A percentile compares a stretch with the other conserved stretches of the same genome.
Evolutionary conservation across 768 basidiomycete species (phyloP).

Genomic region (Hydnomerulius pinastri): DNA sequence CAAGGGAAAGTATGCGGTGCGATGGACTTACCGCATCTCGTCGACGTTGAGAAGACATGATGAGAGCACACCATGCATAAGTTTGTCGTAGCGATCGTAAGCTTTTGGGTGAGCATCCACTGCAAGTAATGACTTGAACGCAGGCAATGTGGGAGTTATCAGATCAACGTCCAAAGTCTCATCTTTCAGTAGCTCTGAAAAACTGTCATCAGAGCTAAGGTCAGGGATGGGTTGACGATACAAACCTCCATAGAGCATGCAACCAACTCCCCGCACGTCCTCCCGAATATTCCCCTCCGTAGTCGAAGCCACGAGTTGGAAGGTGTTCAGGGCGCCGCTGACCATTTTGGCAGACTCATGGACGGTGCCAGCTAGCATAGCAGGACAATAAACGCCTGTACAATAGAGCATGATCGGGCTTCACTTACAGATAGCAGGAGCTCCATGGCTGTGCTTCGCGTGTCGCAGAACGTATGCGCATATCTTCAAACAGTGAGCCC

Average conservation of each 20-base stretch:
- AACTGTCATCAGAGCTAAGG: neutral
- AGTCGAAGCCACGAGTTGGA: constrained; percentile 57
- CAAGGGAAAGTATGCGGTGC: neutral
- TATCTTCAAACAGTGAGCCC: constrained; percentile 76
- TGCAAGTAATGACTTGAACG: constrained; percentile 74
- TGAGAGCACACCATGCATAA: constrained; percentile 83
- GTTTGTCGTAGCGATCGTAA: constrained; percentile 54
- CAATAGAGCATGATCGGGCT: neutral
- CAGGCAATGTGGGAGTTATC: constrained; percentile 76
- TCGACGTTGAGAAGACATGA: constrained; percentile 85
- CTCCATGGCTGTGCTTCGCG: constrained; percentile 57
- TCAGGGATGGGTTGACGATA: neutral
- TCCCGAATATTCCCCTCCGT: constrained; percentile 61
- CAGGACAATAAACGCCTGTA: constrained; percentile 11
- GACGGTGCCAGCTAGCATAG: constrained; percentile 49
- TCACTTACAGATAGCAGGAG: constrained; percentile 51
- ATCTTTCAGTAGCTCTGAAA: constrained; percentile 77
- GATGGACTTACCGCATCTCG: constrained; percentile 75
- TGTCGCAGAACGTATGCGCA: constrained; percentile 81
- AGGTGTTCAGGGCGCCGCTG: constrained; percentile 60
- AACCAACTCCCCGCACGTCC: constrained; percentile 76
- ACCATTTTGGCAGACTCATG: constrained; percentile 66
- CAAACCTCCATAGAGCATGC: constrained; percentile 77
- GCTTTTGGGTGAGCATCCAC: constrained; percentile 42
- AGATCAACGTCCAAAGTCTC: constrained; percentile 80